A percentile compares a stretch with the other conserved stretches of the same genome.
phyloP scores from a whole-genome alignment of 352 stramenopile genomes.

The Phytophthora sansomeana region DNA sequence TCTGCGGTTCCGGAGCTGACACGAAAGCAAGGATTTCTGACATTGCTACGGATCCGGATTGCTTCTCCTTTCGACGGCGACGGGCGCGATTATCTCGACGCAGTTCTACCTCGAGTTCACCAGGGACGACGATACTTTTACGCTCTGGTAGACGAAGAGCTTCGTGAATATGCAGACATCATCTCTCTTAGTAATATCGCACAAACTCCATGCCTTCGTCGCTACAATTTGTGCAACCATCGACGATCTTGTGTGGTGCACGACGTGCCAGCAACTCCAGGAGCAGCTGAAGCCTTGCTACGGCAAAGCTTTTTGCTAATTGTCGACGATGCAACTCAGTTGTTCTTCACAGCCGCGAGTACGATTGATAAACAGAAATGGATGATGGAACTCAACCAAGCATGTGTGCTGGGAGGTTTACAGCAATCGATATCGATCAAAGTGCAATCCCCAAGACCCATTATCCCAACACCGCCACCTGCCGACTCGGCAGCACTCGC shows the following conservation, averaged over 20 bases:
- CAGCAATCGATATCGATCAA: conserved; percentile 28
- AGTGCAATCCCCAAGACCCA: conserved; percentile 16
- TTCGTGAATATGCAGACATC: conserved; percentile 48
- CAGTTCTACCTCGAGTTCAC: conserved; percentile 27
- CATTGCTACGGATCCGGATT: conserved; percentile 12
- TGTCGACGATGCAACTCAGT: conserved; percentile 14
- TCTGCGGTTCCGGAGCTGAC: conserved; percentile 20
- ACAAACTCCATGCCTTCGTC: conserved; percentile 4
- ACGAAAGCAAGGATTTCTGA: conserved; percentile 53
- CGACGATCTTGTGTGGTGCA: conserved; percentile 13
- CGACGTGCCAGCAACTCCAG: conserved; percentile 24
- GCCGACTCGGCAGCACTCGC: conserved; percentile 11
- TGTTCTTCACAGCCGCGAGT: conserved; percentile 55
- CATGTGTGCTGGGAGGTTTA: conserved; percentile 17
- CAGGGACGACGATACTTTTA: conserved; percentile 42
- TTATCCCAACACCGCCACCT: conserved; percentile 2
- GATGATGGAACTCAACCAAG: conserved; percentile 47
- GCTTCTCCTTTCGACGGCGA: conserved; percentile 1
- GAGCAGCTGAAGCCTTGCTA: conserved; percentile 32
- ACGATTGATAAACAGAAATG: conserved; percentile 57
- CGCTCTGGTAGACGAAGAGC: conserved; percentile 36
- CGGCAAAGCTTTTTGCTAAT: conserved; percentile 51
- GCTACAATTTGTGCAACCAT: conserved; percentile 32
- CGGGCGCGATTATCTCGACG: conserved; percentile 4
- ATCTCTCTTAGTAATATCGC: conserved; percentile 32